Conservation (phyloP, 495 filamentous ascomycete genomes). For the Peziza echinospora region DNA sequence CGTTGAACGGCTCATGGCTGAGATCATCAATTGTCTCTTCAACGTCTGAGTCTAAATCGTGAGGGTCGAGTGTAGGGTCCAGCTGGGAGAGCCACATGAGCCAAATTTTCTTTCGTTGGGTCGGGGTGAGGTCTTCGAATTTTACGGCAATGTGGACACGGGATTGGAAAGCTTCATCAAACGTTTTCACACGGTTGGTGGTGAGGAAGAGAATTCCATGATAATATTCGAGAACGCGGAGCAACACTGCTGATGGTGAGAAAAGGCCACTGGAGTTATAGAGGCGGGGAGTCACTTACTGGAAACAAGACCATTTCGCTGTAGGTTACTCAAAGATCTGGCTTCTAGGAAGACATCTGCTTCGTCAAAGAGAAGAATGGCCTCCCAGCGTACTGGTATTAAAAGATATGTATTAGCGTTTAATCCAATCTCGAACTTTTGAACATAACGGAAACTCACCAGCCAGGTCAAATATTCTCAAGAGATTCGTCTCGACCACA, state of each 20-base stretch:
- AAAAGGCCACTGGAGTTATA: too few relatives aligned
- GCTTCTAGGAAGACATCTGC: constrained; percentile 63
- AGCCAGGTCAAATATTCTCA: constrained; percentile 68
- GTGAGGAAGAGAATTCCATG: constrained; percentile 31
- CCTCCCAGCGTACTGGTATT: too few relatives aligned
- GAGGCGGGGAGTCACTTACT: too few relatives aligned
- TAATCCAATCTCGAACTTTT: too few relatives aligned
- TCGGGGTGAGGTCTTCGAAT: constrained; percentile 18
- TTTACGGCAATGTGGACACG: constrained; percentile 28
- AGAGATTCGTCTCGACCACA: constrained; percentile 57
- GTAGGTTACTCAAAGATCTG: constrained; percentile 46
- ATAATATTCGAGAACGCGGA: constrained; percentile 36
- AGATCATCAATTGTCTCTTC: constrained; percentile 11
- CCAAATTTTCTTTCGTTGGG: constrained; percentile 18
- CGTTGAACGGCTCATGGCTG: constrained; percentile 12
- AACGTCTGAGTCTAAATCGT: constrained; percentile 4
- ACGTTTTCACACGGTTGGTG: constrained; percentile 25
- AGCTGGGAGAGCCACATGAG: constrained; percentile 19
- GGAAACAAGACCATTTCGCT: constrained; percentile 55
- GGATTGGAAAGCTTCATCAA: constrained; percentile 31
- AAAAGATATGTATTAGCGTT: too few relatives aligned
- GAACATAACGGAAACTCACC: too few relatives aligned
- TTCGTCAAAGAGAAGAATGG: constrained; percentile 55
- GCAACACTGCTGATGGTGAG: too few relatives aligned
- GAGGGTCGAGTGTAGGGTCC: constrained; percentile 4